Evolutionary conservation across 148 eudicot species (phyloP), one percentile per base, ranked within the genome.

Genomic region (Chenopodium quinoa): DNA sequence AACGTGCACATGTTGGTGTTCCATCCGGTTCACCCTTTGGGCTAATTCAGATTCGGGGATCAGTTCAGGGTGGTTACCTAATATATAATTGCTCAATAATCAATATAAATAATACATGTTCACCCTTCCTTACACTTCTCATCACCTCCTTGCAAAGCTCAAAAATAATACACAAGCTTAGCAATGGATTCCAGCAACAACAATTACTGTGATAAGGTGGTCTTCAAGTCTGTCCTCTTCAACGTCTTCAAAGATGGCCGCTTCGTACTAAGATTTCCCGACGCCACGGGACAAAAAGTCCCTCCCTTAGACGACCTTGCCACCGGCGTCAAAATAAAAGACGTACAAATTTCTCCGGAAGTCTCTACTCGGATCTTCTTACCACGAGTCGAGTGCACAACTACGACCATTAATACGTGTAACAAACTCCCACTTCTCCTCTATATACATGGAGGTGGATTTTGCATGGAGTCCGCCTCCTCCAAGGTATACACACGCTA

Each of bases 401-500:
- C 37, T 34, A 34, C 37, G 37, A 34, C 37, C 37, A 2, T 34
- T 34, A 34, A 12, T 2, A 3, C 1, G 2, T 54, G 58, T 4
- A 17, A 2, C 64, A 83, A 56, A 77, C 75, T 85, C 52, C 90
- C 90, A 0, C 65, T 88, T 4, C 70, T 88, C 22, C 50, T 88
- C 82, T 88, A 83, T 79, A 17, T 74, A 65, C 90, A 88, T 71
- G 90, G 90, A 78, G 88, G 90, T 10, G 90, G 79, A 0, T 88
- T 88, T 82, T 83, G 74, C 7, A 69, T 85, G 76, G 64, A 77
- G 19, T 85, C 90, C 25, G 80, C 90, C 68, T 83, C 81, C 71
- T 82, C 83, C 74, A 20, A 54, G 8, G 64, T 68, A 44, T 27
- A 12, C 60, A 13, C 23, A 27, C 82, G 9, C 58, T 54, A 54